Evolutionary conservation across 2,329 filamentous ascomycete genomes (phyloP), one percentile per base, ranked within the genome.

Genomic region (Penicillium sp.): DNA sequence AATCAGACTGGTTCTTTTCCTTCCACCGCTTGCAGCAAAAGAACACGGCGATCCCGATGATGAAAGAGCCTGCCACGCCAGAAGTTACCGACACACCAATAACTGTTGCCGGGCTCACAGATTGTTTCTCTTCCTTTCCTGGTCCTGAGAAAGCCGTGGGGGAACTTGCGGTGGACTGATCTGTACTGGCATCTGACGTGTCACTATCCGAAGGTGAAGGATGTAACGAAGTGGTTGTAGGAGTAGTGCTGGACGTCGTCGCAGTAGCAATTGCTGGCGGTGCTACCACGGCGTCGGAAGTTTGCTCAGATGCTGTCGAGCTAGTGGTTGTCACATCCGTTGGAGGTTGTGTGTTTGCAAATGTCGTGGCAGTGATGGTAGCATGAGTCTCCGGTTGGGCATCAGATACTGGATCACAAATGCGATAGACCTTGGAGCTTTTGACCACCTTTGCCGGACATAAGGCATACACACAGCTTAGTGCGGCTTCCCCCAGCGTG

Each of bases 401-500:
- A 9, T 51, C 64, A 47, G 48, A 56, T 43, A 61, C 63, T 43
- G 47, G 63, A 57, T 48, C 60, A 52, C 83, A 87, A 65, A 86
- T 78, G 14, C 62, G 65, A 37, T 74, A 64, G 2, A 73, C 68
- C 18, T 66, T 61, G 50, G 69, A 54, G 60, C 71, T 62, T 22
- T 56, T 50, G 7, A 59, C 57, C 34, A 75, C 71, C 8, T 62
- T 52, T 2, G 67, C 64, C 3, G 65, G 59, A 58, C 84, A 88
- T 10, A 62, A 64, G 2, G 75, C 75, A 6, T 75, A 67, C 22
- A 84, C 72, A 59, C 84, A 88, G 54, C 81, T 75, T 45, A 85
- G 62, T 3, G 78, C 80, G 8, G 74, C 82, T 62, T 87, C 84
- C n/a, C 81, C 82, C 32, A 86, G 54, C 1, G 84, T 86, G 51